Conservation (phyloP, 352 stramenopile species). For the Phytophthora fragariae region DNA sequence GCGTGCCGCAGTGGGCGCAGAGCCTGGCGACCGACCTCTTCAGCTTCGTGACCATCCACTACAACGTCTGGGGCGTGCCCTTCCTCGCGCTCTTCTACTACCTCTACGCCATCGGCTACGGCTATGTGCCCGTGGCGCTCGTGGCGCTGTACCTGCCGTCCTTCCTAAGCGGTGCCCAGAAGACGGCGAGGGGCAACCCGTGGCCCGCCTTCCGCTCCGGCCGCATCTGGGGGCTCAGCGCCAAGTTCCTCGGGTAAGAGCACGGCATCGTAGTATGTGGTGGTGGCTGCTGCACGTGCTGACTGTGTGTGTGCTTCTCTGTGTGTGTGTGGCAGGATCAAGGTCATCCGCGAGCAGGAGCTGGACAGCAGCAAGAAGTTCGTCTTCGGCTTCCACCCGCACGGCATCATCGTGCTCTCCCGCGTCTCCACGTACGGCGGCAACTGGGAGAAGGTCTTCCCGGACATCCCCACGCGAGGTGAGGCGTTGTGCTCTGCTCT, state of each 20-base stretch:
- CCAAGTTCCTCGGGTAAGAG: conserved; percentile 51
- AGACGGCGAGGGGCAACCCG: conserved; percentile 56
- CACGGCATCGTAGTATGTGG: too few relatives aligned
- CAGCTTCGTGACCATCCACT: conserved; percentile 76
- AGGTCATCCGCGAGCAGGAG: conserved; percentile 70
- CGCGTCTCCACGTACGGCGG: conserved; percentile 71
- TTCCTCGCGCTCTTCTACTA: conserved; percentile 71
- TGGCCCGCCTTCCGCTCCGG: conserved; percentile 60
- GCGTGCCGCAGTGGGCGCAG: conserved; percentile 57
- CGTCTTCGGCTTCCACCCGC: conserved; percentile 79
- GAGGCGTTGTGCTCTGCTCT: background rate
- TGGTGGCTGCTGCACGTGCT: too few relatives aligned
- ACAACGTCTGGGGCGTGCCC: conserved; percentile 71
- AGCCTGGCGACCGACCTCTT: conserved; percentile 50
- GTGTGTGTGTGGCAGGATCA: conserved; percentile 32
- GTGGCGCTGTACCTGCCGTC: conserved; percentile 69
- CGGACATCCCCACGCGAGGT: conserved; percentile 62
- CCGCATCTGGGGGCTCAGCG: conserved; percentile 58
- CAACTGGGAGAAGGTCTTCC: conserved; percentile 80
- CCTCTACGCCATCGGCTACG: conserved; percentile 65
- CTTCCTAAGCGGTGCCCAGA: conserved; percentile 66
- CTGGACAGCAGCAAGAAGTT: conserved; percentile 75
- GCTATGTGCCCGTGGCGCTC: conserved; percentile 57
- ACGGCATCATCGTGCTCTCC: conserved; percentile 81
- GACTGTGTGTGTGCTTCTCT: background rate